A percentile compares a stretch with the other conserved stretches of the same genome.
Evolutionary conservation across 2,329 filamentous ascomycete species (phyloP).

Genomic region (Cordyceps militaris): DNA sequence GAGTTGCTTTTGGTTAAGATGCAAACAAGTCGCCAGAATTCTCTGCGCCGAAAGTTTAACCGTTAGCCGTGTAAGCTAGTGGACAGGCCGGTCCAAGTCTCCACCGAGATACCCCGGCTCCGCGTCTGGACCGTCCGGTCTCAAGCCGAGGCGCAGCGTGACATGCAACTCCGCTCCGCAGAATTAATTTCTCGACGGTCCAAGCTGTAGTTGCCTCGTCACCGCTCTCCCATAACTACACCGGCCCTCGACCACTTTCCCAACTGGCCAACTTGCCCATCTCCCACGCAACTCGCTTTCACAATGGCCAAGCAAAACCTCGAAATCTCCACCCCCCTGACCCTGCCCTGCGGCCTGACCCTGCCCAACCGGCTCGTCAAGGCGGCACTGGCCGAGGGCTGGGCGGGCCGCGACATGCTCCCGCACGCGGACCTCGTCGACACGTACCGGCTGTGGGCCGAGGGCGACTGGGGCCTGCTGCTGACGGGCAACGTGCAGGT

Average conservation of each 20-base stretch:
- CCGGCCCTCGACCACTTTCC: too few species aligned
- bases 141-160: background rate
- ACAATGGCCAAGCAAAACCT: background rate
- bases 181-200: background rate
- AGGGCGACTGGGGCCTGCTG: conserved; percentile 46
- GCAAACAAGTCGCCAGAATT: background rate
- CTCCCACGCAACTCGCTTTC: background rate
- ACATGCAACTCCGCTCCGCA: background rate
- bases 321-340: conserved; percentile 30
- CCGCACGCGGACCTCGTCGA: conserved; percentile 36
- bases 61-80: background rate
- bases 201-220: too few species aligned
- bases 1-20: background rate
- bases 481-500: conserved; percentile 45
- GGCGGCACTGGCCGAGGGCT: conserved; percentile 42
- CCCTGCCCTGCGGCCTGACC: conserved; percentile 46
- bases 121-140: background rate
- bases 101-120: background rate
- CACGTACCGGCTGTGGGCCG: conserved; percentile 47
- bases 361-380: conserved; percentile 48
- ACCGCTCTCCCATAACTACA: background rate
- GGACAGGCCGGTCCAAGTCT: background rate
- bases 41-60: background rate
- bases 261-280: background rate
- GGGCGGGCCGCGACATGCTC: conserved; percentile 34